Evolutionary conservation across 1,284 basidiomycete species (phyloP).

Genomic region (Tilletia caries): DNA sequence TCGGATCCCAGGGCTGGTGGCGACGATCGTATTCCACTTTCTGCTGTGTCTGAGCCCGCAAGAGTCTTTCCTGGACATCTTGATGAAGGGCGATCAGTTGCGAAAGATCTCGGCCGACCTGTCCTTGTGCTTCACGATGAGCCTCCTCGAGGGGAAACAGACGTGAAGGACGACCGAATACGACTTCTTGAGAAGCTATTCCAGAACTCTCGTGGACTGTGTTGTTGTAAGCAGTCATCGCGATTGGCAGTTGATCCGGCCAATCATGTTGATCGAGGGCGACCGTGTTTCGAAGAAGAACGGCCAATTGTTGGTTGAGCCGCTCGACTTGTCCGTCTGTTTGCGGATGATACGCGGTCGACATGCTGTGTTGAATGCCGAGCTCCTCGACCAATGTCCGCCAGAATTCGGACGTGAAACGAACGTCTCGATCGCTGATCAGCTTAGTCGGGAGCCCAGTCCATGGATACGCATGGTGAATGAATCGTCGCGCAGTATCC

Average conservation of each 20-base stretch:
- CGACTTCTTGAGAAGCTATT: conserved; percentile 56
- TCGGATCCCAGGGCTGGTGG: background rate
- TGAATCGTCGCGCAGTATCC: background rate
- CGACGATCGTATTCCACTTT: background rate
- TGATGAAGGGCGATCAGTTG: no score
- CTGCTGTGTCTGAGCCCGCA: background rate
- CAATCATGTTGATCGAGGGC: conserved; percentile 58
- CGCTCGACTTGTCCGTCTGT: conserved; percentile 55
- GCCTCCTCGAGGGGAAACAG: background rate
- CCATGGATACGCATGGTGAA: background rate
- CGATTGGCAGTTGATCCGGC: conserved; percentile 56
- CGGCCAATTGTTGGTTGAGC: conserved; percentile 42
- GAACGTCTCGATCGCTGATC: background rate
- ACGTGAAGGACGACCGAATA: conserved; percentile 35
- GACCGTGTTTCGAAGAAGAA: conserved; percentile 53
- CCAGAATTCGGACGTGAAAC: background rate
- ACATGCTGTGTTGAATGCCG: background rate
- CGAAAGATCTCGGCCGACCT: background rate
- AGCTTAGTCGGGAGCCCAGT: background rate
- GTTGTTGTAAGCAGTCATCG: conserved; percentile 60
- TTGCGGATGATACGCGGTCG: conserved; percentile 2
- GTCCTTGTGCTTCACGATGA: background rate
- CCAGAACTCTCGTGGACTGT: conserved; percentile 40
- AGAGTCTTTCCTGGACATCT: no score
- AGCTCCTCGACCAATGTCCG: background rate